Percentiles rank a stretch among this genome's conserved stretches.
Evolutionary conservation across 805 yeast genomes (phyloP).

Genomic region (Candida xiaguanensis): DNA sequence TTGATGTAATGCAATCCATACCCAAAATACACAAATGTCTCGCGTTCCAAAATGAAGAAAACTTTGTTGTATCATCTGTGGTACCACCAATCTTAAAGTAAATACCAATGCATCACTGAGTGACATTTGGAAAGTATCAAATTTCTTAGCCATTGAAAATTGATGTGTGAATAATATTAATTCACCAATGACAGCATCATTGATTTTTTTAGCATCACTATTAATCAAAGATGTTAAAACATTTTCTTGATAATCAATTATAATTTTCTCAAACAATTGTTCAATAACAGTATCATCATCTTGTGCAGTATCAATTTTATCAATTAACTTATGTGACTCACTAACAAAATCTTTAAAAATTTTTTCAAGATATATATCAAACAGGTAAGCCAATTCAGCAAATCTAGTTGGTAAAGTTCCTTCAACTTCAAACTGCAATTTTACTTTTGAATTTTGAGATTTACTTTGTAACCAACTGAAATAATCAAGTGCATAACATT

Average conservation of each 20-base stretch:
- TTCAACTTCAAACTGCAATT: slow-evolving; percentile 9
- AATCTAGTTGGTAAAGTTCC: slow-evolving; percentile 20
- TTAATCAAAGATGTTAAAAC: slow-evolving; percentile 23
- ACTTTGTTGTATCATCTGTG: slow-evolving; percentile 28
- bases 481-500: slow-evolving; percentile 23
- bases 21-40: slow-evolving; percentile 34
- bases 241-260: slow-evolving; percentile 40
- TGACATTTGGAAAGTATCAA: slow-evolving; percentile 13
- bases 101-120: slow-evolving; percentile 20
- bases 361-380: slow-evolving; percentile 58
- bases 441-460: slow-evolving; percentile 4
- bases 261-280: slow-evolving; percentile 37
- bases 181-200: slow-evolving; percentile 29
- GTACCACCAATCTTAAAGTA: slow-evolving; percentile 29
- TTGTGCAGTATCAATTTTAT: slow-evolving; percentile 18
- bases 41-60: slow-evolving; percentile 19
- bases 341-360: slow-evolving; percentile 33
- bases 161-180: slow-evolving; percentile 17
- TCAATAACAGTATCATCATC: slow-evolving; percentile 23
- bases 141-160: slow-evolving; percentile 13
- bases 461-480: slow-evolving; percentile 19
- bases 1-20: slow-evolving; percentile 33
- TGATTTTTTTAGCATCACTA: slow-evolving; percentile 22
- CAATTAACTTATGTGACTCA: slow-evolving; percentile 42
- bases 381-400: slow-evolving; percentile 49